phyloP scores from a whole-genome alignment of 371 early-diverging fungal species.

The Syncephalis plumigaleata region DNA sequence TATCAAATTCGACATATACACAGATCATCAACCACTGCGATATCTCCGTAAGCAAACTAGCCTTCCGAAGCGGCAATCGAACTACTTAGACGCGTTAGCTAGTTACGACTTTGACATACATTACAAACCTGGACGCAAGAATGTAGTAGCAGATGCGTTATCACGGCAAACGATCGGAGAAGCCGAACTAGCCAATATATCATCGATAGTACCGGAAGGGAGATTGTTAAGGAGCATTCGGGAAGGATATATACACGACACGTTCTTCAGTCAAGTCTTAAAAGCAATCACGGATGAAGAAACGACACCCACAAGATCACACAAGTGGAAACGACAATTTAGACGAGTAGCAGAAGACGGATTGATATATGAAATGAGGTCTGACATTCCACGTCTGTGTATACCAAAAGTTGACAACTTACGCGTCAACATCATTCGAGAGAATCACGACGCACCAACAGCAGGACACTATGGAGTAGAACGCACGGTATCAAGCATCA shows the following conservation, averaged over 20 bases:
- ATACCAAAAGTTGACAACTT: not conserved
- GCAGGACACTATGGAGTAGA: constrained; percentile 26
- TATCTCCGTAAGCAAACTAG: constrained; percentile 3
- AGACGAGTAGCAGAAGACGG: too few species aligned
- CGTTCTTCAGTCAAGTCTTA: not conserved
- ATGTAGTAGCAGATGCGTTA: constrained; percentile 10
- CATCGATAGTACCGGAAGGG: not conserved
- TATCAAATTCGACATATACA: constrained; percentile 7
- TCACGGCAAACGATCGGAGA: constrained; percentile 4
- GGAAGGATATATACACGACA: not conserved
- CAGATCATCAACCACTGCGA: constrained; percentile 10
- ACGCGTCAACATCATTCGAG: constrained; percentile 3
- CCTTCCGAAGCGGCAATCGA: constrained; percentile 1
- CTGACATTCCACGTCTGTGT: not conserved
- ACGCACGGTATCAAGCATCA: constrained; percentile 18
- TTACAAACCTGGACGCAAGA: constrained; percentile 12
- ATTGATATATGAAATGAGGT: not conserved
- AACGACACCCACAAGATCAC: constrained; percentile 1
- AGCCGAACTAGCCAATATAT: constrained; percentile 4
- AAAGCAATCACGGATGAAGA: constrained; percentile 1
- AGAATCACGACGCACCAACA: constrained; percentile 17
- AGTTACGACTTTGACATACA: constrained; percentile 12
- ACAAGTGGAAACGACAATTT: too few species aligned
- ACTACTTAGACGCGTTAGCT: constrained; percentile 14
- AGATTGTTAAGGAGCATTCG: constrained; percentile 1